Conservation (phyloP, 169 alveolate genomes). For the Babesia sp. region DNA sequence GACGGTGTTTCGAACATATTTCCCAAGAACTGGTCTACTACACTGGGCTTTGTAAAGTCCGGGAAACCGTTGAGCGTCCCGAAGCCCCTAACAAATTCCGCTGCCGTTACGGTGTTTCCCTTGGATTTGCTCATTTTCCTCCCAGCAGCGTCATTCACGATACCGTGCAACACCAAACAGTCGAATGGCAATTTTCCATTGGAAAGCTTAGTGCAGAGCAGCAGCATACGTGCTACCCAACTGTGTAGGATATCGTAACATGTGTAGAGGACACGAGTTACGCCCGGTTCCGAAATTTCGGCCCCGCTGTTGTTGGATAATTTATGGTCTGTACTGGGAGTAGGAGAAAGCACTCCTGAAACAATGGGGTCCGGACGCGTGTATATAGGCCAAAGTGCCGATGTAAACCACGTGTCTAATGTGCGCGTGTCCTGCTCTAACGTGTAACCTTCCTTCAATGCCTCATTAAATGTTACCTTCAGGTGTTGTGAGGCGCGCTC, state of each 20-base stretch:
- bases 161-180: slow-evolving; percentile 46
- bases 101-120: slow-evolving; percentile 45
- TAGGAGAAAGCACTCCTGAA: not conserved
- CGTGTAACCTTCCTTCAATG: slow-evolving; percentile 6
- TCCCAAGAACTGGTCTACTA: not conserved
- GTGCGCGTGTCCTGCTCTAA: slow-evolving; percentile 23
- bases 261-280: slow-evolving; percentile 24
- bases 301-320: not conserved
- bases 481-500: not conserved
- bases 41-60: slow-evolving; percentile 1
- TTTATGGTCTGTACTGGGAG: not conserved
- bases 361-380: not conserved
- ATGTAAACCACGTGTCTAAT: slow-evolving; percentile 64
- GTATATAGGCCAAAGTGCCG: slow-evolving; percentile 61
- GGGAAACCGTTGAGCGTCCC: slow-evolving; percentile 19
- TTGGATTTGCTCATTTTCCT: slow-evolving; percentile 62
- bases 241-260: slow-evolving; percentile 59
- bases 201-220: slow-evolving; percentile 23
- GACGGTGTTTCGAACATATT: not conserved
- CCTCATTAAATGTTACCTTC: not conserved
- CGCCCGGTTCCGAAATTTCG: not conserved
- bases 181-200: slow-evolving; percentile 29
- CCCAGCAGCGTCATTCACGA: slow-evolving; percentile 40
- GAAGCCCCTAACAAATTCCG: slow-evolving; percentile 11
- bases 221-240: slow-evolving; percentile 64